Base-by-base conservation (phyloP, 352 stramenopile genomes). In the Globisporangium nagaii region DNA sequence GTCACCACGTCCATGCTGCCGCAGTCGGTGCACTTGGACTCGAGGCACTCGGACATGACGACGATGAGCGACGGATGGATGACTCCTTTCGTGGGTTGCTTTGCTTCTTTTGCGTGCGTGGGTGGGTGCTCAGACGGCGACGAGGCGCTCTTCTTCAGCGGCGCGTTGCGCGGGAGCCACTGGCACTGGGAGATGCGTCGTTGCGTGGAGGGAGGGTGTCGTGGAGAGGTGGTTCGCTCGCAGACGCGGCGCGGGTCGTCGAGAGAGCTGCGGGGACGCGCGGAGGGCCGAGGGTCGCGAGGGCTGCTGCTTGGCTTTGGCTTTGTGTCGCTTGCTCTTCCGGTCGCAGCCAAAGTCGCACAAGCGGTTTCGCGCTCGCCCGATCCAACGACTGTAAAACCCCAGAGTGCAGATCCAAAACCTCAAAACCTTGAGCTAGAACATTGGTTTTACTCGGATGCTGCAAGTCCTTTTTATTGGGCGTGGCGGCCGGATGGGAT, bases 1-100 rank as follows among this genome's bases (percentile, higher is more conserved):
- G 80, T 90, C 51, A 93, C 82, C 9, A 93, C 73, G 66, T 93
- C 82, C 37, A 60, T 46, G 62, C 82, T 89, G 44, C 82, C 79
- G 60, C 82, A 93, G 42, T 79, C 71, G 28, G 65, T 52, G 65
- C 81, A 92, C 55, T 70, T 63, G 59, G 81, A 65, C 47, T 69
- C 73, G 48, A 75, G 80, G 64, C 71, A 84, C 68, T 89, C 79
- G 52, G 75, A 77, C 56, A 75, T 77, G 73, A 80, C 84, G n/a
- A n/a, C n/a, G n/a, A n/a, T n/a, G n/a, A n/a, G n/a, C n/a, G n/a
- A n/a, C n/a, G n/a, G n/a, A n/a, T n/a, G n/a, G n/a, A n/a, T n/a
- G n/a, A n/a, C n/a, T n/a, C n/a, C n/a, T n/a, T 7, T 32, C 31
- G 28, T 41, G 34, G 46, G 34, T 42, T 42, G 30, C 10, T 45